A percentile compares a stretch with the other conserved stretches of the same genome.
Evolutionary conservation across 805 yeast genomes (phyloP).

Genomic region (Sungouiella blattae): DNA sequence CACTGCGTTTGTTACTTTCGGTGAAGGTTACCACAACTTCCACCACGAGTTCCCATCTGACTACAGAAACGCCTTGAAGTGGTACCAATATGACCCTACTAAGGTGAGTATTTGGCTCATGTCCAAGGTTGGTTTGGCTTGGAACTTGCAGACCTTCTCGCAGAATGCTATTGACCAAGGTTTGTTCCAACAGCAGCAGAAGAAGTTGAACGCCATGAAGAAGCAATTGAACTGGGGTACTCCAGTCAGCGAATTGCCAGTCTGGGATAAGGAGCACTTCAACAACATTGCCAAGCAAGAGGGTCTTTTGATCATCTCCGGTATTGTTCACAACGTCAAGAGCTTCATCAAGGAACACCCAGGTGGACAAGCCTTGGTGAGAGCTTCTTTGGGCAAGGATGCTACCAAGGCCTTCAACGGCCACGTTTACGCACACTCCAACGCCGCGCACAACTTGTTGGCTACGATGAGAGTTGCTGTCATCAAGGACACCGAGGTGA

Average conservation of each 20-base stretch:
- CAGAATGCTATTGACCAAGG: conserved; percentile 83
- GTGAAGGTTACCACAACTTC: conserved; percentile 89
- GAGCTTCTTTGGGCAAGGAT: conserved; percentile 74
- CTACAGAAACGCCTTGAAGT: conserved; percentile 80
- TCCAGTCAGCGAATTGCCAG: conserved; percentile 60
- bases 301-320: conserved; percentile 69
- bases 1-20: conserved; percentile 80
- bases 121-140: conserved; percentile 66
- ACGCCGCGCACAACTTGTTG: conserved; percentile 80
- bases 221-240: conserved; percentile 72
- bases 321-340: conserved; percentile 76
- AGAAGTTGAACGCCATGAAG: conserved; percentile 66
- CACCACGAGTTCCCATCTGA: conserved; percentile 90
- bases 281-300: conserved; percentile 46
- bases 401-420: conserved; percentile 84
- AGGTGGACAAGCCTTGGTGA: conserved; percentile 73
- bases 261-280: conserved; percentile 68
- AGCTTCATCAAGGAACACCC: conserved; percentile 73
- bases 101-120: conserved; percentile 56
- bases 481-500: conserved; percentile 62
- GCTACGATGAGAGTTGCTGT: conserved; percentile 83
- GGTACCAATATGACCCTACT: conserved; percentile 89
- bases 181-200: conserved; percentile 76
- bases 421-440: conserved; percentile 80
- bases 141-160: conserved; percentile 71